Conservation (phyloP, 169 alveolate species). For the Plasmodium malariae region DNA sequence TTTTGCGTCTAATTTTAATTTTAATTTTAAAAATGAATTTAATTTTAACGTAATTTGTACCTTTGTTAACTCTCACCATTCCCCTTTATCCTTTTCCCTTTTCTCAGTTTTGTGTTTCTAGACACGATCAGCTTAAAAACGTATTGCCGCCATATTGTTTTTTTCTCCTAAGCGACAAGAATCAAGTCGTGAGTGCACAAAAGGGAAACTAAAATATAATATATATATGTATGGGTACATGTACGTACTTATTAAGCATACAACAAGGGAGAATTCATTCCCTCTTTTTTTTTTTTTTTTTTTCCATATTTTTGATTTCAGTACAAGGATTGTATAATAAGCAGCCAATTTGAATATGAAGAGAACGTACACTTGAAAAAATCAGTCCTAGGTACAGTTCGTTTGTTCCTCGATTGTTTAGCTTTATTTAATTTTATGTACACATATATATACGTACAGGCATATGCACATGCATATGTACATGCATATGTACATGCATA, state of each 20-base stretch:
- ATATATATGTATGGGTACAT: background rate
- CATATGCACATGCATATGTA: background rate
- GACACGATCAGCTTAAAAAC: slow-evolving; percentile 57
- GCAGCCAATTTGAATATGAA: slow-evolving; percentile 63
- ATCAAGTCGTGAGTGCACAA: slow-evolving; percentile 14
- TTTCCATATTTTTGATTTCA: slow-evolving; percentile 3
- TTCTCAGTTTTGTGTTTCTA: slow-evolving; percentile 58
- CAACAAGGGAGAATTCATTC: background rate
- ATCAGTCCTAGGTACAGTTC: slow-evolving; percentile 51
- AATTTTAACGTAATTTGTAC: too few species aligned
- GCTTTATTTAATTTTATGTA: too few species aligned
- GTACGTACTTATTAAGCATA: background rate
- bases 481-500: background rate
- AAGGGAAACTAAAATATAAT: background rate
- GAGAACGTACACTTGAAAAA: slow-evolving; percentile 44
- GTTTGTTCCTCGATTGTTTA: background rate
- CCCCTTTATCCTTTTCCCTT: background rate
- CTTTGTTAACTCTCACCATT: too few species aligned
- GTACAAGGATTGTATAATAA: slow-evolving; percentile 70
- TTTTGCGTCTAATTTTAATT: too few species aligned
- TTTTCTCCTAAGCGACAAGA: slow-evolving; percentile 41
- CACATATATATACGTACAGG: background rate
- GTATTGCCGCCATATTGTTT: slow-evolving; percentile 56
- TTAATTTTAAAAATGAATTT: too few species aligned
- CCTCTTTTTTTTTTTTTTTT: slow-evolving; percentile 6